phyloP scores from a whole-genome alignment of 1,284 basidiomycete genomes.

The Microbotryomycetes sp. region DNA sequence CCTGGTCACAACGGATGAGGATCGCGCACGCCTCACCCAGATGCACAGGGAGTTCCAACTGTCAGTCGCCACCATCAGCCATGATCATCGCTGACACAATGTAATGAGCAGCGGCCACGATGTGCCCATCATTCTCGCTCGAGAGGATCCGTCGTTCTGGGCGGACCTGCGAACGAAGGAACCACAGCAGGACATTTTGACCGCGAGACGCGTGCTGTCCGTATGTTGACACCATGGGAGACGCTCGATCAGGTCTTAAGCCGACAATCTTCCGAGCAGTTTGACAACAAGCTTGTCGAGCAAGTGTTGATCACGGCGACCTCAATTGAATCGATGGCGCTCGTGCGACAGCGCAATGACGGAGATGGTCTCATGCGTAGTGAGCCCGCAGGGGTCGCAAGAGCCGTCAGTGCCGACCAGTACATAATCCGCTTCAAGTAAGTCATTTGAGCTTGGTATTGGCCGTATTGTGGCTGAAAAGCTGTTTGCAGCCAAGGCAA shows the following conservation, averaged over 20 bases:
- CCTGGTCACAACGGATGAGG: slow-evolving; percentile 65
- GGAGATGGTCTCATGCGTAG: slow-evolving; percentile 49
- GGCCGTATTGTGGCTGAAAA: slow-evolving; percentile 18
- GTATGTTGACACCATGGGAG: slow-evolving; percentile 46
- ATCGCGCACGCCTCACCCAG: slow-evolving; percentile 44
- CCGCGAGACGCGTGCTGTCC: slow-evolving; percentile 75
- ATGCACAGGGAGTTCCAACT: background rate
- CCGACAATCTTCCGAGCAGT: slow-evolving; percentile 44
- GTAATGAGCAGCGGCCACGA: slow-evolving; percentile 27
- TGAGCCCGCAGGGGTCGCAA: slow-evolving; percentile 35
- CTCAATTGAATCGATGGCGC: slow-evolving; percentile 63
- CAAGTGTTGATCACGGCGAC: slow-evolving; percentile 72
- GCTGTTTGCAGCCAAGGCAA: slow-evolving; percentile 55
- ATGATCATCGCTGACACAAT: background rate
- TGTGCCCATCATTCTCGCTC: slow-evolving; percentile 55
- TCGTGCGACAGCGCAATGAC: slow-evolving; percentile 56
- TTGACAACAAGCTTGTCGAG: slow-evolving; percentile 64
- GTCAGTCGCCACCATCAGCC: background rate
- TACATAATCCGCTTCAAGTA: slow-evolving; percentile 9
- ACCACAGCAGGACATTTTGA: slow-evolving; percentile 54
- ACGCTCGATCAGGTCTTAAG: background rate
- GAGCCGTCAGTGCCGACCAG: slow-evolving; percentile 31
- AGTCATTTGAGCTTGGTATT: background rate
- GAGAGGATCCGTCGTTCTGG: slow-evolving; percentile 57
- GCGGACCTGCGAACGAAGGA: slow-evolving; percentile 45